Base-by-base conservation (phyloP, 2,329 filamentous ascomycete genomes). In the Alternaria ventricosa region DNA sequence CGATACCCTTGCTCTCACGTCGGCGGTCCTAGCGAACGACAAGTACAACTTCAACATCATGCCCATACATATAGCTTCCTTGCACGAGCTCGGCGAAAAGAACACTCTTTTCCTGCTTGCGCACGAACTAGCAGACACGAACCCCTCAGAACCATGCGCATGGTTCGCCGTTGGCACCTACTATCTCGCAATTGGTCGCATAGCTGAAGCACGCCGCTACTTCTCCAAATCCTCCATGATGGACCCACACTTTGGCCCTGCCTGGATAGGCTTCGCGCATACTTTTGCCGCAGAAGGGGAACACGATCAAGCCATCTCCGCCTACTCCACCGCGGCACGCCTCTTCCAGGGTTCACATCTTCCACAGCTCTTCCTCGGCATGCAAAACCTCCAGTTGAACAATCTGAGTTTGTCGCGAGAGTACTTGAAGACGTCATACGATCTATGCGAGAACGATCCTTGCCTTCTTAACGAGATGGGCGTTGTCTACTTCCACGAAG, bases 241-340 rank as follows among this genome's bases (percentile, higher is more conserved):
- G 90, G 94, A 99, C 76, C 92, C 95, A 7, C 95, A 98, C 82
- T 99, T 97, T 73, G 95, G 95, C 0, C 93, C 96, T 1, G 96
- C 96, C 4, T 99, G 96, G 96, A 98, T 99, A 68, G 96, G 96
- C 1, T 99, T 99, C 76, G 96, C 96, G 1, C 96, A 99, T 79
- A 99, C 96, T 0, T 99, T 99, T 78, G 96, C 96, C 1, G 94
- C 94, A 11, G 96, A 99, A 79, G 96, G 96, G 56, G 96, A 99
- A 80, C 94, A 98, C 79, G 96, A 99, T 78, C 96, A 99, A 82
- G 96, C 96, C 51, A 97, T 99, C 67, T 96, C 94, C 9, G 96
- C 96, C 0, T 99, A 99, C 82, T 97, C 93, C 28, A 99, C 96
- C 1, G 96, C 96, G 1, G 95, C 95, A 2, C 88, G 96, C 43